These are phyloP conservation scores for Candida pseudoviswanathii DNA, from an alignment of 1,139 yeast genomes.

Conservation along the genomic window DNA sequence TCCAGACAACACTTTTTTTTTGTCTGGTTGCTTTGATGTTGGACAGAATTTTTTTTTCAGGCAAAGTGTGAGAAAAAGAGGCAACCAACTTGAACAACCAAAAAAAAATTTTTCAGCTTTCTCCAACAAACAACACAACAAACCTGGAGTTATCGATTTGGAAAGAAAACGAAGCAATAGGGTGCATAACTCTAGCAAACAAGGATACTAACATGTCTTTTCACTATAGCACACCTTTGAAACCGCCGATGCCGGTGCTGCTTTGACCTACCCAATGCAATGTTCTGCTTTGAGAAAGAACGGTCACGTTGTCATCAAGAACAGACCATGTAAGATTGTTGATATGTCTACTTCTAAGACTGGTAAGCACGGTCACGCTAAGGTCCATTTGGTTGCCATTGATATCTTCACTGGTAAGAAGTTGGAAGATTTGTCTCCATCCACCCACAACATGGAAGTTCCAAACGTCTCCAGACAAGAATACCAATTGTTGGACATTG, in stretches of 20 bases:
- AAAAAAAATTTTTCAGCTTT: too few species aligned
- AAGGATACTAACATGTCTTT: conserved; percentile 35
- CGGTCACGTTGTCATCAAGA: conserved; percentile 98
- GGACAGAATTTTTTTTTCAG: too few species aligned
- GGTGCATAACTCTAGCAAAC: too few species aligned
- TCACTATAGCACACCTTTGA: conserved; percentile 79
- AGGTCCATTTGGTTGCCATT: conserved; percentile 98
- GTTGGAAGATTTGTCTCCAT: conserved; percentile 99
- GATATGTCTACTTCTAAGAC: conserved; percentile 99
- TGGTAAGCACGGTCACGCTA: conserved; percentile 99
- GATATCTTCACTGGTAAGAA: conserved; percentile 99
- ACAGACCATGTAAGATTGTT: conserved; percentile 99
- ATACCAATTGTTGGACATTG: conserved; percentile 96
- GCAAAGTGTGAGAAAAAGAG: too few species aligned
- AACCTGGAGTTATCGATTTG: too few species aligned
- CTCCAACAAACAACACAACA: too few species aligned
- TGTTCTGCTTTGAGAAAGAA: conserved; percentile 99
- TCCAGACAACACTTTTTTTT: not conserved
- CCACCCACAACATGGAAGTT: conserved; percentile 99
- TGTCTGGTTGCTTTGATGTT: not conserved
- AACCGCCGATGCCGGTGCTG: conserved; percentile 99
- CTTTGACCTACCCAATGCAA: conserved; percentile 98
- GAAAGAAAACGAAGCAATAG: too few species aligned
- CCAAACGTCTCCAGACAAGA: conserved; percentile 96
- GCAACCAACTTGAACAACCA: too few species aligned